phyloP scores from a whole-genome alignment of 176 grass and related monocot species.

The Oryza rufipogon region DNA sequence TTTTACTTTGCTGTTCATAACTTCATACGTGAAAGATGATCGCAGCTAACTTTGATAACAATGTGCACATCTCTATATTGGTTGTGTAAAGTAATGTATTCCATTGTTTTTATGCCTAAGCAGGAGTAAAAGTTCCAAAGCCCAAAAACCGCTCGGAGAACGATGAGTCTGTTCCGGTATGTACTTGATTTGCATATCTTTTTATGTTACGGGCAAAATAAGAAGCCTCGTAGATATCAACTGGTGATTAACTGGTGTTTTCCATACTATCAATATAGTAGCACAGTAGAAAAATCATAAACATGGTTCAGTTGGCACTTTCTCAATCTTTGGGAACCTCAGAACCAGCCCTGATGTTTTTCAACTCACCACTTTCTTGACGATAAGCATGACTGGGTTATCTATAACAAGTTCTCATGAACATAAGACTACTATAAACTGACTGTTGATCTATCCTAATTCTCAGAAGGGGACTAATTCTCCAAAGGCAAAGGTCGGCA shows the following conservation, averaged over 20 bases:
- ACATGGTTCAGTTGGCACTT: background rate
- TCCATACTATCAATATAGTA: constrained; percentile 1
- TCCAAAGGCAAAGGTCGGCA: constrained; percentile 28
- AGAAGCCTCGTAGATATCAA: background rate
- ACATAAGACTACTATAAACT: background rate
- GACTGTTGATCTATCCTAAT: constrained; percentile 1
- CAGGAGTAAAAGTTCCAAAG: constrained; percentile 60
- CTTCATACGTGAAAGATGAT: background rate
- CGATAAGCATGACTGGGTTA: background rate
- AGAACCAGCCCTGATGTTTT: background rate
- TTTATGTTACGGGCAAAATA: constrained; percentile 9
- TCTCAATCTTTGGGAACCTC: background rate
- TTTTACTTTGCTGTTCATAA: constrained; percentile 1
- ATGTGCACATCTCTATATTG: background rate
- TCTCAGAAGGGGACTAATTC: constrained; percentile 43
- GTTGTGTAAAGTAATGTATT: constrained; percentile 9
- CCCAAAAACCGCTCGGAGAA: constrained; percentile 36
- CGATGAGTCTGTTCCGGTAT: constrained; percentile 40
- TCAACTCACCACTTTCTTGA: background rate
- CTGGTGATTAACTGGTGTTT: background rate
- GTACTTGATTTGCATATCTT: constrained; percentile 27
- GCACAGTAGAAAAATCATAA: constrained; percentile 2
- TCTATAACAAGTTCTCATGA: constrained; percentile 8
- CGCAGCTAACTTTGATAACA: constrained; percentile 8
- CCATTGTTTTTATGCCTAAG: background rate